Percentiles rank a stretch among this genome's conserved stretches.
Conservation (phyloP, 23 red algal species). For the Cyanidiococcus yangmingshanensis region DNA sequence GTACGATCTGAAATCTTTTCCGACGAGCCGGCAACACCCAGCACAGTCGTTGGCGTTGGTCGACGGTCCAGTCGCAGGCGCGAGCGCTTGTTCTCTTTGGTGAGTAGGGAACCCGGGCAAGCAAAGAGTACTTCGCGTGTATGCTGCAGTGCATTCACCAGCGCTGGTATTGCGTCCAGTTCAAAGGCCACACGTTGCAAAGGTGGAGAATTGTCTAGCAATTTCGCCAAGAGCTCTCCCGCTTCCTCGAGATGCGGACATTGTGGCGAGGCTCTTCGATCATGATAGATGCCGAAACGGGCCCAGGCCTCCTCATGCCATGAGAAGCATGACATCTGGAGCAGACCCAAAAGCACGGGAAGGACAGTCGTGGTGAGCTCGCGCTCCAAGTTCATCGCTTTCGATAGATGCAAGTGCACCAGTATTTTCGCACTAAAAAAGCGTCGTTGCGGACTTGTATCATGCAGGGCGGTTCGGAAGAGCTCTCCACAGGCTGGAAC, state of each 20-base stretch:
- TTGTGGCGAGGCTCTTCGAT: background rate
- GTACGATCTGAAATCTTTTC: too few relatives aligned
- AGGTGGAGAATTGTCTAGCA: background rate
- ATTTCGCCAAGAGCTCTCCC: background rate
- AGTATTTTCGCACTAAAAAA: background rate
- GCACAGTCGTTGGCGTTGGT: too few relatives aligned
- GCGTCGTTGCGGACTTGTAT: background rate
- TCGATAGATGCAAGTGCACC: background rate
- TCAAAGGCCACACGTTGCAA: background rate
- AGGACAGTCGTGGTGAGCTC: background rate
- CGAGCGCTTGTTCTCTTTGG: background rate
- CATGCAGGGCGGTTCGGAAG: background rate
- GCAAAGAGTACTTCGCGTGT: background rate
- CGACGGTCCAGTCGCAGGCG: background rate
- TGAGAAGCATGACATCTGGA: background rate
- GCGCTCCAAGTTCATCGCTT: background rate
- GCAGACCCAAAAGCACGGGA: background rate
- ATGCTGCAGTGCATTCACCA: background rate
- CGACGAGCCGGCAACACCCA: too few relatives aligned
- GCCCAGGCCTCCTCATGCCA: background rate
- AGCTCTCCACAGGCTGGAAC: background rate
- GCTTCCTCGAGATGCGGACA: background rate
- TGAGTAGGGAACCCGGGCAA: background rate
- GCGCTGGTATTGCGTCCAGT: background rate
- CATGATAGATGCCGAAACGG: background rate